Base-by-base conservation (phyloP, 2,329 filamentous ascomycete species). In the Ceratocystis huliohia region DNA sequence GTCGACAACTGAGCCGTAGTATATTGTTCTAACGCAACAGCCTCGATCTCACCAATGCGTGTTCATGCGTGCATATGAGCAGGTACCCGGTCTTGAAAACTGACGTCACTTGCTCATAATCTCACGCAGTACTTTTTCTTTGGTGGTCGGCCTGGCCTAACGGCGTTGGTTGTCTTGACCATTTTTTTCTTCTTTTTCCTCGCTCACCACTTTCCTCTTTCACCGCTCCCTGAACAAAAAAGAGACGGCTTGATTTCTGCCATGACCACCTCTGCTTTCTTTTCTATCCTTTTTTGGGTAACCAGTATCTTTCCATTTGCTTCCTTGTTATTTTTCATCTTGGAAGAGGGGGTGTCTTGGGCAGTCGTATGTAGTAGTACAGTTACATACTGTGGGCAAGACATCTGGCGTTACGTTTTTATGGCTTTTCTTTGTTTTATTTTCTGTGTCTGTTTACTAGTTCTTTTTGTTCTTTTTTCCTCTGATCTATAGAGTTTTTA, bases 351-450 rank as follows among this genome's bases (percentile, higher is more conserved):
- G 65, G 48, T 63, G 44, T 53, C 48, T 64, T 59, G 65, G 46
- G 33, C 37, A 61, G 44, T 59, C 22, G 53, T 57, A 57, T 64
- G 61, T 64, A 53, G 46, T 61, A 57, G 56, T 37, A 20, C 56
- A 59, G 56, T 6, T 66, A 61, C 50, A 65, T 59, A 44, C 30
- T 44, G 30, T 44, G n/a, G 48, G 13, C 50, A 65, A 20, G 63
- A 33, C 63, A 57, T 65, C 50, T 17, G 61, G 61, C 61, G 61
- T 65, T 65, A 65, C 22, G 37, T 65, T 65, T 37, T 65, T 65
- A 56, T 57, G 63, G 28, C 50, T 57, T 65, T 63, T 53, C 61
- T 61, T 44, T 53, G 62, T 17, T 30, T 65, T 41, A 28, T 59
- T 57, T 41, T 48, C 20, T 41, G 30, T n/a, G 17, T 65, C 41